Conservation (phyloP, 169 alveolate species). For the Cryptosporidium tyzzeri region DNA sequence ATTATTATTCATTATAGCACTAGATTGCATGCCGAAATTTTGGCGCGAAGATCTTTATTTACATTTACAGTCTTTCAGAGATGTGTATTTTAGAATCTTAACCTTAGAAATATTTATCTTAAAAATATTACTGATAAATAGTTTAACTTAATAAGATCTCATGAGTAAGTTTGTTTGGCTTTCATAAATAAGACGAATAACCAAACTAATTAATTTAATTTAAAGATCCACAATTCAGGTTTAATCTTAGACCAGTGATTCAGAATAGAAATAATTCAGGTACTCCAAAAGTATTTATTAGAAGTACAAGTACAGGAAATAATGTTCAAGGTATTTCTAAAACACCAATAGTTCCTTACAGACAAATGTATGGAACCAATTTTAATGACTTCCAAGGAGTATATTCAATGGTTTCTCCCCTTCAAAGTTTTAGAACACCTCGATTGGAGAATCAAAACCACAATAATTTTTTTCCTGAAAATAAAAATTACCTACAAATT, state of each 20-base stretch:
- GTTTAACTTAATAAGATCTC: background rate
- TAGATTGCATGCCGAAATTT: constrained; percentile 3
- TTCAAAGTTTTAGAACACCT: constrained; percentile 2
- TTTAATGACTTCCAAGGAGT: background rate
- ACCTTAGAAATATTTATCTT: background rate
- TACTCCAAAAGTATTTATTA: constrained; percentile 53
- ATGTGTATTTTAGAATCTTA: background rate
- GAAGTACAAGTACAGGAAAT: constrained; percentile 45
- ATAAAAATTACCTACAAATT: background rate
- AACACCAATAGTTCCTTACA: constrained; percentile 5
- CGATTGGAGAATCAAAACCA: background rate
- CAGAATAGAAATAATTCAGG: constrained; percentile 9
- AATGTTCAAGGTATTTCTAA: constrained; percentile 4
- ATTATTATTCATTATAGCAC: background rate
- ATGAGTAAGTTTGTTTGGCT: constrained; percentile 24
- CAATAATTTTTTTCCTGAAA: background rate
- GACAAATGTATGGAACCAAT: background rate
- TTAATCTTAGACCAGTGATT: constrained; percentile 55
- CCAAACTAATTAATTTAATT: background rate
- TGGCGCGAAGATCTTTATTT: constrained; percentile 77
- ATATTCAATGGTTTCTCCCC: background rate
- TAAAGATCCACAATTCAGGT: constrained; percentile 48
- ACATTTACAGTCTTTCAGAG: constrained; percentile 9
- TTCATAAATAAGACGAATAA: background rate
- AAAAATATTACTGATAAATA: background rate